Base-by-base conservation (phyloP, 202 grass and related monocot genomes). In the Alloteropsis angusta region DNA sequence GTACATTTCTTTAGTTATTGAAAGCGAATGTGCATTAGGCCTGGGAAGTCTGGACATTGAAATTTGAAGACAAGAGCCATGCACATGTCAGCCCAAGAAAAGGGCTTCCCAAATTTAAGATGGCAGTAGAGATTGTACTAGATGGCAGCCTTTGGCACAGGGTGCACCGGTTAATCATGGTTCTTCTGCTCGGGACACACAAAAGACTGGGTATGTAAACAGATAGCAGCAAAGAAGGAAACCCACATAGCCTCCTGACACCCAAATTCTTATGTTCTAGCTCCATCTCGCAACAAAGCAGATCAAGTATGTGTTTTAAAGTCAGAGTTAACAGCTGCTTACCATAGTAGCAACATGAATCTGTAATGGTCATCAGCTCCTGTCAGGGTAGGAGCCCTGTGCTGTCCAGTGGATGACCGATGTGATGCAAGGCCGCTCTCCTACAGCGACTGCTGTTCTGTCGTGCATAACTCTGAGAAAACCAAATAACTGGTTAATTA, bases 131-230 rank as follows among this genome's bases (percentile, higher is more conserved):
- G 23, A 58, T 58, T 80, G 70, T 76, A 71, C 71, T 56, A 72
- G 47, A 71, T 30, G 76, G 21, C 76, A 84, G 81, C 45, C 86
- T 80, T 88, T 76, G 76, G 38, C 22, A 57, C 86, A 84, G 63
- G 58, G 37, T 23, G 76, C 63, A 25, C 49, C 72, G 60, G 82
- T 85, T 72, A 80, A 81, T 72, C 59, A 77, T 88, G 65, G 64
- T 72, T 81, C 57, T 64, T 88, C 56, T 81, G 64, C 7, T 19
- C 47, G 57, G 60, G 43, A 67, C 75, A 69, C 61, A 70, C 15
- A 26, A 67, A 85, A 88, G 38, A 82, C 59, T 85, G 78, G 60
- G 42, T 41, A 39, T 37, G 66, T 66, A 38, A 76, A 77, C 77
- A 77, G 82, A 49, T 52, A 85, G 68, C 63, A 66, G 42, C 65